phyloP scores from a whole-genome alignment of 2,329 filamentous ascomycete genomes.

The Drechmeria coniospora region DNA sequence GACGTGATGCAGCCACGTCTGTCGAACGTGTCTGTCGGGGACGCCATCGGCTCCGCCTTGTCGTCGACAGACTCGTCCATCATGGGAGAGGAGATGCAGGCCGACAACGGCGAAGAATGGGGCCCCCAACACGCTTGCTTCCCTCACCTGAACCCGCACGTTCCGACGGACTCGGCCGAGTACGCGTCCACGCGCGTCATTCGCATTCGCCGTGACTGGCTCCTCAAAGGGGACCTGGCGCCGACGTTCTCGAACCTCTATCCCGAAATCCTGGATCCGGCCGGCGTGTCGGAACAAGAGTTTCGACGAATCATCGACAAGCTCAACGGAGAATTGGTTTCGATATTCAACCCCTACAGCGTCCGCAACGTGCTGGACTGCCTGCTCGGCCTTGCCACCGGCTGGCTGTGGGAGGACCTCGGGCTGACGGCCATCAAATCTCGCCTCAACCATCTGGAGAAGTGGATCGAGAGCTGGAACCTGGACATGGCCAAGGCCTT shows the following conservation, averaged over 20 bases:
- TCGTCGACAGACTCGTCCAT: conserved; percentile 45
- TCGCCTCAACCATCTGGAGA: conserved; percentile 54
- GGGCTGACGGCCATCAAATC: conserved; percentile 64
- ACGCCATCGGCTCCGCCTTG: conserved; percentile 37
- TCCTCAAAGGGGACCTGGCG: conserved; percentile 74
- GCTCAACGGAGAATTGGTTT: conserved; percentile 61
- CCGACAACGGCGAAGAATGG: conserved; percentile 66
- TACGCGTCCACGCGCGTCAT: conserved; percentile 76
- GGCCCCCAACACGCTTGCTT: conserved; percentile 88
- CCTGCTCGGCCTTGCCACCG: conserved; percentile 64
- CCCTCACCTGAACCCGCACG: conserved; percentile 85
- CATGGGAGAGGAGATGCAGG: conserved; percentile 48
- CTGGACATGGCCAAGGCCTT: conserved; percentile 43
- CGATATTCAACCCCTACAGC: conserved; percentile 67
- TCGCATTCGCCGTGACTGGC: conserved; percentile 81
- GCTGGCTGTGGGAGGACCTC: conserved; percentile 90
- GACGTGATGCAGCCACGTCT: conserved; percentile 26
- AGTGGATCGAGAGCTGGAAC: conserved; percentile 83
- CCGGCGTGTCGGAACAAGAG: conserved; percentile 66
- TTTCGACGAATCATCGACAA: conserved; percentile 71
- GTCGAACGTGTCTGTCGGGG: conserved; percentile 33
- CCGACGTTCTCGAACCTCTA: conserved; percentile 93
- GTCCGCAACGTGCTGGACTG: conserved; percentile 67
- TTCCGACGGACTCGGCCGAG: conserved; percentile 59
- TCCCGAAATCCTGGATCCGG: conserved; percentile 83